Conservation (phyloP, 2,329 filamentous ascomycete species). For the Curvularia lunata region DNA sequence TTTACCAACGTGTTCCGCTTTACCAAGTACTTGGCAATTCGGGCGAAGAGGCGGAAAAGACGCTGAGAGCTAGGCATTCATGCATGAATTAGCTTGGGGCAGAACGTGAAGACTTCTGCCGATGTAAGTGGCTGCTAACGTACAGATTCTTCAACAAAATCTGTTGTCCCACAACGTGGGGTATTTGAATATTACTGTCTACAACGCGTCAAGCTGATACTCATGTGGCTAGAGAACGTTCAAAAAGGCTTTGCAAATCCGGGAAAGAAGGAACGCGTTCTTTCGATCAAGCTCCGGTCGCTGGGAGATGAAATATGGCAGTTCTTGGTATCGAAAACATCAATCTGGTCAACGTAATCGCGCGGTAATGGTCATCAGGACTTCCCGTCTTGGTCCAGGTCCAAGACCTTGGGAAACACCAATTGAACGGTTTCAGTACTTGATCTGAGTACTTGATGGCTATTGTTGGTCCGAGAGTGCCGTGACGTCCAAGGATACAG, state of each 20-base stretch:
- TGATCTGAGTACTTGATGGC: neutral
- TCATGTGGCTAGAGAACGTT: neutral
- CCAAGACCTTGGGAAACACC: neutral
- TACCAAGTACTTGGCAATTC: conserved; percentile 6
- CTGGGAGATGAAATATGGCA: no score
- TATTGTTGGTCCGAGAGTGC: neutral
- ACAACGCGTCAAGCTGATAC: neutral
- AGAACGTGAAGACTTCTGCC: neutral
- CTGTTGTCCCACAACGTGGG: neutral
- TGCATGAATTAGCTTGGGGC: neutral
- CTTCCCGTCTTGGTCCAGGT: neutral
- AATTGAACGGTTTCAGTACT: neutral
- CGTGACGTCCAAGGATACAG: neutral
- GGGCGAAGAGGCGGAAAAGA: neutral
- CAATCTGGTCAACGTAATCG: no score
- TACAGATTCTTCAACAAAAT: neutral
- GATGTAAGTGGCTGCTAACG: neutral
- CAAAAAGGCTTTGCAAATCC: neutral
- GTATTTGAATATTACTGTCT: neutral
- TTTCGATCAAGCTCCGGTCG: neutral
- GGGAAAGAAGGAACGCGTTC: neutral
- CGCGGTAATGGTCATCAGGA: neutral
- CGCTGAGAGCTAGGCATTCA: neutral
- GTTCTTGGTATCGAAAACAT: neutral
- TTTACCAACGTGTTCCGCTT: neutral